Percentiles rank a stretch among this genome's conserved stretches.
Evolutionary conservation across 345 rosid genomes (phyloP).

Genomic region (Acer campestre): DNA sequence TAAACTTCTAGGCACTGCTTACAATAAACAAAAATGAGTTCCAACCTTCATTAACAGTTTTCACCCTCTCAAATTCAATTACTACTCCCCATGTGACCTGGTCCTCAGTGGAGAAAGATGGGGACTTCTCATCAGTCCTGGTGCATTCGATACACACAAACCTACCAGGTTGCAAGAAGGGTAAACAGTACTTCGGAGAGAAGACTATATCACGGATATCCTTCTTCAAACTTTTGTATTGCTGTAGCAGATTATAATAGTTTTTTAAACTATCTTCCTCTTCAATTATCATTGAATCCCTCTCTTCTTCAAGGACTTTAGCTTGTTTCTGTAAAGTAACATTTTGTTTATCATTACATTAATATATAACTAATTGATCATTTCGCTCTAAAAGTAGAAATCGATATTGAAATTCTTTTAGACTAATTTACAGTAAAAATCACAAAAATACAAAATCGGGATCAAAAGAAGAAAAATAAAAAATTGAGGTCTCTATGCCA

Average conservation of each 20-base stretch:
- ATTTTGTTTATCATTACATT: constrained; percentile 22
- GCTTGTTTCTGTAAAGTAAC: constrained; percentile 67
- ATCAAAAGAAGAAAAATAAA: neutral
- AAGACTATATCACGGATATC: constrained; percentile 75
- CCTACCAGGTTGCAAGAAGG: constrained; percentile 83
- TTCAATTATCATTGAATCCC: constrained; percentile 82
- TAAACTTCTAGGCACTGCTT: constrained; percentile 16
- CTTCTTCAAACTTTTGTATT: constrained; percentile 71
- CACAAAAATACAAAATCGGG: neutral
- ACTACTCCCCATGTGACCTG: constrained; percentile 83
- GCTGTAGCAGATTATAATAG: constrained; percentile 78
- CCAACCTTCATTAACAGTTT: constrained; percentile 68
- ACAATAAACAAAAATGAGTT: constrained; percentile 12
- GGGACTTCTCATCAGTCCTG: constrained; percentile 50
- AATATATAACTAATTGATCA: constrained; percentile 1
- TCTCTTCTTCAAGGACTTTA: constrained; percentile 78
- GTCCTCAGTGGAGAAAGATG: constrained; percentile 71
- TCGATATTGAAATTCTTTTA: neutral
- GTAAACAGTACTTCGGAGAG: constrained; percentile 84
- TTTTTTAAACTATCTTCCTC: constrained; percentile 88
- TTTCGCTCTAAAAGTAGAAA: neutral
- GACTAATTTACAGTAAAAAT: neutral
- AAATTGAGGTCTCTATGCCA: neutral
- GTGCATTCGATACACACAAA: constrained; percentile 62
- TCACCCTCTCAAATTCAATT: constrained; percentile 71